A percentile compares a stretch with the other conserved stretches of the same genome.
Conservation (phyloP, 495 filamentous ascomycete genomes). For the Paragyromitra xinjiangensis region DNA sequence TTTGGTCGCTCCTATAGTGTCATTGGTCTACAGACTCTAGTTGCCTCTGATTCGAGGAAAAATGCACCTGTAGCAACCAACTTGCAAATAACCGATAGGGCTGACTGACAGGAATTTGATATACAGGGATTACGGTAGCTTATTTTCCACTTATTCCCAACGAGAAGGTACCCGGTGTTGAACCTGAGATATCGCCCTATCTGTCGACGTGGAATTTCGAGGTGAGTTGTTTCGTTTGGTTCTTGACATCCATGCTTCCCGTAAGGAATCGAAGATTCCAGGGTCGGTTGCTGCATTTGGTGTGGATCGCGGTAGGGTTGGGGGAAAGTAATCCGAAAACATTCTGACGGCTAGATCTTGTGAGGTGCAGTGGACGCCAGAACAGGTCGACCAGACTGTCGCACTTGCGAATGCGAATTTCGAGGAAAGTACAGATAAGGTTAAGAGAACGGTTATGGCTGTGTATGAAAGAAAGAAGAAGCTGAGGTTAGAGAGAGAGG, state of each 20-base stretch:
- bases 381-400: conserved; percentile 83
- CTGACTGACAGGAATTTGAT: conserved; percentile 35
- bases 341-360: conserved; percentile 17
- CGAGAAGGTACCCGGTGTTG: conserved; percentile 75
- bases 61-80: conserved; percentile 22
- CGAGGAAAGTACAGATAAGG: conserved; percentile 76
- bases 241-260: not conserved
- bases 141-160: conserved; percentile 93
- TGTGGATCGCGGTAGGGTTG: conserved; percentile 23
- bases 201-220: conserved; percentile 98
- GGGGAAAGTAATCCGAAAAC: conserved; percentile 3
- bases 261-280: conserved; percentile 15
- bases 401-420: conserved; percentile 87
- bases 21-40: conserved; percentile 19
- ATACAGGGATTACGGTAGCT: conserved; percentile 72
- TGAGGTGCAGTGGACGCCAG: conserved; percentile 71
- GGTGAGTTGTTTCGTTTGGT: conserved; percentile 41
- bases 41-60: conserved; percentile 23
- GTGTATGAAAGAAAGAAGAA: conserved; percentile 92
- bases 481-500: conserved; percentile 69
- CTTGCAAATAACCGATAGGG: conserved; percentile 47
- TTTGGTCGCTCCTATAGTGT: conserved; percentile 26
- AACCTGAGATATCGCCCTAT: conserved; percentile 82
- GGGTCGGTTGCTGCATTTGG: not conserved
- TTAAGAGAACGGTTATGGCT: conserved; percentile 79